Conservation (phyloP, 352 stramenopile genomes). For the Phytophthora sp. region DNA sequence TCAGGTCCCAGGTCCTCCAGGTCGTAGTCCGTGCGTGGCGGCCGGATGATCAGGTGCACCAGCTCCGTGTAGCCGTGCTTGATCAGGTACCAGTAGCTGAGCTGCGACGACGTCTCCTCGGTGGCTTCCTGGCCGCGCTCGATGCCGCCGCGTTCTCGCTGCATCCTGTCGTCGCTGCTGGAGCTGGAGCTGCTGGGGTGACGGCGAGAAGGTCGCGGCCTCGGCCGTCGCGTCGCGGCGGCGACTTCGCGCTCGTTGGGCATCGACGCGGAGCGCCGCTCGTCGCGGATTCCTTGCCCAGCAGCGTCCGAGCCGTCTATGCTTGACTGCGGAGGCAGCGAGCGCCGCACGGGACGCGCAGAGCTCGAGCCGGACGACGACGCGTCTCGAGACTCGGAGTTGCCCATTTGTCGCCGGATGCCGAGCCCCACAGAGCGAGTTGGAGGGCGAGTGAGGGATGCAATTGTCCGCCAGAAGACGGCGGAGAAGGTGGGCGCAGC, state of each 20-base stretch:
- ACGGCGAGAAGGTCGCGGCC: slow-evolving; percentile 17
- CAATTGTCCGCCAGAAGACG: background rate
- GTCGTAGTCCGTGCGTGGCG: slow-evolving; percentile 93
- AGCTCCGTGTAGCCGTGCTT: slow-evolving; percentile 95
- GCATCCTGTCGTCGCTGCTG: slow-evolving; percentile 27
- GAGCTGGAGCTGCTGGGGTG: slow-evolving; percentile 24
- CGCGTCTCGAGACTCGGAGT: slow-evolving; percentile 53
- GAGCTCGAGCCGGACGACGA: slow-evolving; percentile 30
- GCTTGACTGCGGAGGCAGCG: slow-evolving; percentile 22
- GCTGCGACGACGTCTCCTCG: slow-evolving; percentile 77
- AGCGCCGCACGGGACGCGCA: slow-evolving; percentile 8
- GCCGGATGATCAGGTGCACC: slow-evolving; percentile 98
- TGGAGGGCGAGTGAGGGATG: background rate
- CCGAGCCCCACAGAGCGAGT: slow-evolving; percentile 13
- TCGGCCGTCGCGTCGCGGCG: slow-evolving; percentile 3
- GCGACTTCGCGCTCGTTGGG: slow-evolving; percentile 18
- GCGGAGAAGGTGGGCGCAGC: slow-evolving; percentile 7
- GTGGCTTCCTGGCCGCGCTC: slow-evolving; percentile 71
- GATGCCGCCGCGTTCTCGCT: slow-evolving; percentile 68
- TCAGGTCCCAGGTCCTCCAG: slow-evolving; percentile 90
- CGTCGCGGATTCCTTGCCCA: background rate
- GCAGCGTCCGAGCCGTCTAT: slow-evolving; percentile 13
- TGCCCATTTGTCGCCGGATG: slow-evolving; percentile 42
- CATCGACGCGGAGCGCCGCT: slow-evolving; percentile 39
- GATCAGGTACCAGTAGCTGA: slow-evolving; percentile 88